Percentiles rank a stretch among this genome's conserved stretches.
Evolutionary conservation across 2,329 filamentous ascomycete genomes (phyloP).

Genomic region (Elsinoe perseae): DNA sequence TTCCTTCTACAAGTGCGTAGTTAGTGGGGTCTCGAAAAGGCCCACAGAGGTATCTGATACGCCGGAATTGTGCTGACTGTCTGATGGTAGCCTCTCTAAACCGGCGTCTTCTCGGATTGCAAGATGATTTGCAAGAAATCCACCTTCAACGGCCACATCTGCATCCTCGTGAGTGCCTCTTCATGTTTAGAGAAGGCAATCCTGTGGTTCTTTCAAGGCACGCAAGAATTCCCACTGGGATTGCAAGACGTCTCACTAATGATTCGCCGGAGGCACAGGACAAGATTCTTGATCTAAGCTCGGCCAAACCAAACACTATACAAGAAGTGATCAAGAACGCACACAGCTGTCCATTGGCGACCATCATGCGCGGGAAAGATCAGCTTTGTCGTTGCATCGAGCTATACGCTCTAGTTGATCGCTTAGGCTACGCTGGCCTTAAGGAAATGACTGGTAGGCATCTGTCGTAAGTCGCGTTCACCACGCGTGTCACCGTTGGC

Average conservation of each 20-base stretch:
- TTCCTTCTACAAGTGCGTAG: neutral
- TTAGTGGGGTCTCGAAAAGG: too few relatives aligned
- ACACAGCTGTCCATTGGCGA: neutral
- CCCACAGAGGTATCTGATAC: neutral
- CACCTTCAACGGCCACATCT: neutral
- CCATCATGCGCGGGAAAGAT: neutral
- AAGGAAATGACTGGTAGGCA: neutral
- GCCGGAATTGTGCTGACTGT: neutral
- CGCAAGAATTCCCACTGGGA: too few relatives aligned
- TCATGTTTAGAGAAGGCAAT: conserved; percentile 7
- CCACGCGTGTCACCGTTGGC: neutral
- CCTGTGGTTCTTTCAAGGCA: conserved; percentile 11
- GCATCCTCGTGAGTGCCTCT: neutral
- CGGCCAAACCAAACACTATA: neutral
- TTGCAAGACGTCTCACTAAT: too few relatives aligned
- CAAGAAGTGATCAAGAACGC: neutral
- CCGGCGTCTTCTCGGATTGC: conserved; percentile 3
- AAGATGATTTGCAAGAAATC: neutral
- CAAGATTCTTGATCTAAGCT: neutral
- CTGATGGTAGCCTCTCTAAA: neutral
- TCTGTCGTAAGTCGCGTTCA: neutral
- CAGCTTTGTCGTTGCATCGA: neutral
- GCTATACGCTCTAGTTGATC: neutral
- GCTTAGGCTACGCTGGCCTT: neutral
- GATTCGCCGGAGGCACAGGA: neutral